phyloP scores from a whole-genome alignment of 148 eudicot species.

The Arbutus unedo region DNA sequence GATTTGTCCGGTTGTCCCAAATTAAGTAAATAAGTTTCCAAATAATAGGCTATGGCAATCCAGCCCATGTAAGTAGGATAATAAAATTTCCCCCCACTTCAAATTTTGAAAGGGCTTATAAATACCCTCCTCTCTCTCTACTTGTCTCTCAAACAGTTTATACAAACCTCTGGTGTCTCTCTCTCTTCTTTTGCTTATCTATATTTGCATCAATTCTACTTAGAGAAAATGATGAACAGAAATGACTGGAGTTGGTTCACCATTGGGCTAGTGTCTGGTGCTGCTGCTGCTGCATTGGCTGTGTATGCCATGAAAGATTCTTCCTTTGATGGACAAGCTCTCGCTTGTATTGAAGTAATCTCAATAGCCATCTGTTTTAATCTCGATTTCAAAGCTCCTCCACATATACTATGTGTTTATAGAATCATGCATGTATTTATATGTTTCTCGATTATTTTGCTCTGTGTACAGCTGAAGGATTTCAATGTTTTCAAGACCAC shows the following conservation, averaged over 20 bases:
- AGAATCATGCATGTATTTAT: not conserved
- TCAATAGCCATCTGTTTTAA: not conserved
- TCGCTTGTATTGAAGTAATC: conserved; percentile 14
- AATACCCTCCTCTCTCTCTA: too few relatives aligned
- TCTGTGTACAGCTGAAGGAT: too few relatives aligned
- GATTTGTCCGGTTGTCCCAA: too few relatives aligned
- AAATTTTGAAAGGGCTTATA: too few relatives aligned
- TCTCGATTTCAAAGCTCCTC: not conserved
- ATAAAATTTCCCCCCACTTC: too few relatives aligned
- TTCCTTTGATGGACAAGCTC: conserved; percentile 20
- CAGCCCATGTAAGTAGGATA: too few relatives aligned
- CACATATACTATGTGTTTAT: not conserved
- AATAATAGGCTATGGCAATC: too few relatives aligned
- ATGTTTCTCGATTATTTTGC: too few relatives aligned
- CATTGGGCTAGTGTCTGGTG: conserved; percentile 24
- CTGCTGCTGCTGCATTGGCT: conserved; percentile 20
- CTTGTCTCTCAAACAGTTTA: not conserved
- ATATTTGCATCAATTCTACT: not conserved
- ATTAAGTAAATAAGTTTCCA: too few relatives aligned
- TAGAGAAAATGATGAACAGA: not conserved
- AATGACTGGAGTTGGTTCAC: conserved; percentile 28
- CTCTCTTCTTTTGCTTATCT: too few relatives aligned
- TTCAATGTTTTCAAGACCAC: too few relatives aligned
- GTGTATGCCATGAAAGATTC: conserved; percentile 25
- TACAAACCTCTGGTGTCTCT: too few relatives aligned